Base-by-base conservation (phyloP, 2,329 filamentous ascomycete species). In the Xylariomycetidae sp. region DNA sequence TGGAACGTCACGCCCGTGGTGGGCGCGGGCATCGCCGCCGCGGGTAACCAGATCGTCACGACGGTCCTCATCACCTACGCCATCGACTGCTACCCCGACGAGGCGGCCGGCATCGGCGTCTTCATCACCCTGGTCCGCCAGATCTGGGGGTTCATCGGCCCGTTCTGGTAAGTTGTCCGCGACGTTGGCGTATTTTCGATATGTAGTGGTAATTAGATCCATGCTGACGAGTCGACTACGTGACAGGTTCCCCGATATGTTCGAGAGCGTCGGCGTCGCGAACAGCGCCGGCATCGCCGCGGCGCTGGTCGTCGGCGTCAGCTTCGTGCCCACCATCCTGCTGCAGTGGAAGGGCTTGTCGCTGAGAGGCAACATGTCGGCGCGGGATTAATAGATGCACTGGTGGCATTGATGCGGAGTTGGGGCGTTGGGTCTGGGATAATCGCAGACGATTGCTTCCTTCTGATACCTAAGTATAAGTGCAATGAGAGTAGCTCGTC, bases 141-240 rank as follows among this genome's bases (percentile, higher is more conserved):
- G 24, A 27, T 40, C 17, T 40, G 35, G 35, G 38, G 38, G 3
- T 40, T 40, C 12, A 38, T 40, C n/a, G 38, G 38, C 5, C 38
- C 38, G 1, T 40, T 40, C 26, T 40, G 38, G 38, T 40, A 23
- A 8, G 20, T 12, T 12, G 20, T 8, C 20, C n/a, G n/a, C n/a
- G n/a, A n/a, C n/a, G n/a, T n/a, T n/a, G n/a, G n/a, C n/a, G n/a
- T n/a, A n/a, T n/a, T n/a, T n/a, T n/a, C n/a, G n/a, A n/a, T n/a
- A n/a, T n/a, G n/a, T n/a, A n/a, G n/a, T n/a, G n/a, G n/a, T n/a
- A n/a, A n/a, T n/a, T n/a, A 23, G 20, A 8, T 12, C 8, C 20
- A 12, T 23, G 20, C 20, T 23, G 20, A 23, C 20, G 8, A 8
- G 8, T 23, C 20, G 12, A 8, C 20, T 8, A 8, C 20, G 12